phyloP scores from a whole-genome alignment of 495 filamentous ascomycete genomes.

The Aspergillus sclerotioniger region DNA sequence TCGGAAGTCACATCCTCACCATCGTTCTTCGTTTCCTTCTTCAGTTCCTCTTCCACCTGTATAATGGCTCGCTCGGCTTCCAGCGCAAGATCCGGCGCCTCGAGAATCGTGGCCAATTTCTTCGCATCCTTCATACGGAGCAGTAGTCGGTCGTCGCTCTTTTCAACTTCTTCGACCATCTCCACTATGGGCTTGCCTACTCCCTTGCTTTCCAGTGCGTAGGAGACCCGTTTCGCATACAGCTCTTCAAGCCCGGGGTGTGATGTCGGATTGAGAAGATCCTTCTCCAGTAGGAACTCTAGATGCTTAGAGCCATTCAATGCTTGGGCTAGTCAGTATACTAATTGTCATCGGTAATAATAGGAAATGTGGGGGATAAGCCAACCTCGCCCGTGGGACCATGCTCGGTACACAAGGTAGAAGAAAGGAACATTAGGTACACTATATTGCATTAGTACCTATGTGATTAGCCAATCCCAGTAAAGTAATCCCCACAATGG shows the following conservation, averaged over 20 bases:
- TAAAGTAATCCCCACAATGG: background rate
- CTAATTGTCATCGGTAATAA: background rate
- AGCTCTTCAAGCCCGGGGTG: constrained; percentile 66
- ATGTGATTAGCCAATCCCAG: constrained; percentile 13
- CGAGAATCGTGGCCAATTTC: constrained; percentile 65
- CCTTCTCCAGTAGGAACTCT: constrained; percentile 70
- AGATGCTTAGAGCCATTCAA: constrained; percentile 82
- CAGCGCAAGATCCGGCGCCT: constrained; percentile 77
- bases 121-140: constrained; percentile 56
- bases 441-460: constrained; percentile 40
- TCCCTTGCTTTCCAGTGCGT: constrained; percentile 20
- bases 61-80: constrained; percentile 87
- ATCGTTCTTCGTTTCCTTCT: constrained; percentile 41
- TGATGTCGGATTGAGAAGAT: constrained; percentile 62
- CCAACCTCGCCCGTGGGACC: constrained; percentile 65
- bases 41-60: constrained; percentile 73
- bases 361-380: constrained; percentile 3
- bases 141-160: constrained; percentile 57
- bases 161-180: constrained; percentile 41
- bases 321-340: constrained; percentile 43
- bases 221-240: constrained; percentile 55
- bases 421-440: constrained; percentile 97
- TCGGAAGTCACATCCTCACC: constrained; percentile 11
- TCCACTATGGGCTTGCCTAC: constrained; percentile 28
- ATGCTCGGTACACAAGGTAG: constrained; percentile 81